Percentiles rank a stretch among this genome's conserved stretches.
These are phyloP conservation scores for Eutrema japonicum DNA, from an alignment of 345 rosid species.

Conservation along the genomic window DNA sequence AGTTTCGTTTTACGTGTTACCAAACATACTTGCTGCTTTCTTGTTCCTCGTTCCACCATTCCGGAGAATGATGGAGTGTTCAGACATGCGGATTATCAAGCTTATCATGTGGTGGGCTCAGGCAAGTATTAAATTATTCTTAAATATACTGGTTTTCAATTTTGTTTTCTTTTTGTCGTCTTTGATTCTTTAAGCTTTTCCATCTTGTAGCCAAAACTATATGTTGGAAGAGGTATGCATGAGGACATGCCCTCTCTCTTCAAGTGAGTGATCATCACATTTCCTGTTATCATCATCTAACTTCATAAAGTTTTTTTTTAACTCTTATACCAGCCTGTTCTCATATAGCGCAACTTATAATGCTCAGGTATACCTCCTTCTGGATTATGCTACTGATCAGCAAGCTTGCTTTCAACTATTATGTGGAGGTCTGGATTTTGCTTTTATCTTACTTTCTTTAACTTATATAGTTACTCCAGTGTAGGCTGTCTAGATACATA, in stretches of 20 bases:
- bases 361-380: constrained; percentile 79
- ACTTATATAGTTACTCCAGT: constrained; percentile 7
- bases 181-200: constrained; percentile 25
- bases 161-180: constrained; percentile 6
- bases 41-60: constrained; percentile 77
- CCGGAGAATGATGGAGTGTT: constrained; percentile 78
- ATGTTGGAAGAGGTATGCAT: constrained; percentile 98
- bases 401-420: constrained; percentile 98
- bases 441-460: constrained; percentile 15
- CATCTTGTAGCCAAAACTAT: constrained; percentile 80
- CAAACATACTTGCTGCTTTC: constrained; percentile 72
- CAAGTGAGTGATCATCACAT: constrained; percentile 58
- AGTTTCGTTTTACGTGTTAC: constrained; percentile 72
- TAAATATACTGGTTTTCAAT: not conserved
- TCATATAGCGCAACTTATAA: constrained; percentile 14
- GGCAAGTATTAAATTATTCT: constrained; percentile 53
- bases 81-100: constrained; percentile 70
- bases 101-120: constrained; percentile 98
- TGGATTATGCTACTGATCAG: constrained; percentile 87
- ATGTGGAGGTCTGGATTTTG: constrained; percentile 74
- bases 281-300: constrained; percentile 15
- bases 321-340: constrained; percentile 21
- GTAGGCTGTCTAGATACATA: constrained; percentile 23
- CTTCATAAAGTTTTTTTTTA: not conserved
- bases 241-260: constrained; percentile 79